Evolutionary conservation across 768 basidiomycete genomes (phyloP).

Genomic region (Tubosaeta sp.): DNA sequence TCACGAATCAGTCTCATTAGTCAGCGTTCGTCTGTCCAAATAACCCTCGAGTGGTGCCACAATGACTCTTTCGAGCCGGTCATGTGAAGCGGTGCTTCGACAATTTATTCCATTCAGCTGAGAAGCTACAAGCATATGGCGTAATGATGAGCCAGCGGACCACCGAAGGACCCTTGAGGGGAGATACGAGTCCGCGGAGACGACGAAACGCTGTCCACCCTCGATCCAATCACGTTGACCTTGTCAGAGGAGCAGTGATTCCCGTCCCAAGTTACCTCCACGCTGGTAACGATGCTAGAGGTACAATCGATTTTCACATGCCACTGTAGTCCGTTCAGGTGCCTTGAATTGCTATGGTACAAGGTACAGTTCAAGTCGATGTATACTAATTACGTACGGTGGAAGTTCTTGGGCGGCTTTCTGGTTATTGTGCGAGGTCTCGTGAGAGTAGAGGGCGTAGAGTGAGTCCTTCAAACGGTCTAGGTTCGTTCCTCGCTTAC

Average conservation of each 20-base stretch:
- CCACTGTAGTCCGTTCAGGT: background rate
- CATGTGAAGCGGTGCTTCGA: background rate
- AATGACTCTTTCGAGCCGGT: background rate
- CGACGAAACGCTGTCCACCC: background rate
- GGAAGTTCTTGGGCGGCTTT: slow-evolving; percentile 1
- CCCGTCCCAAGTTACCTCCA: background rate
- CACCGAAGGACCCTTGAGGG: background rate
- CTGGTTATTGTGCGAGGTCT: background rate
- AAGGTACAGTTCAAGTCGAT: background rate
- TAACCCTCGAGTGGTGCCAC: background rate
- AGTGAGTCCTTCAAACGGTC: background rate
- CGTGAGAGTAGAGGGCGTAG: slow-evolving; percentile 7
- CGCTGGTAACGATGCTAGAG: background rate
- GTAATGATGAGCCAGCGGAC: slow-evolving; percentile 4
- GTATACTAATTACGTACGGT: slow-evolving; percentile 18
- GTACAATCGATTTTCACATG: background rate
- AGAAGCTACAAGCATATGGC: slow-evolving; percentile 1
- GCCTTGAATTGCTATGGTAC: background rate
- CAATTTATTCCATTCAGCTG: background rate
- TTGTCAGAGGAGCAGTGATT: background rate
- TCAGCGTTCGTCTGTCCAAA: slow-evolving; percentile 11
- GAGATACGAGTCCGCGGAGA: slow-evolving; percentile 11
- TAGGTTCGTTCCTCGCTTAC: slow-evolving; percentile 5
- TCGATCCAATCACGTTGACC: background rate
- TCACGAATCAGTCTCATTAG: slow-evolving; percentile 6